phyloP scores from a whole-genome alignment of 768 basidiomycete species.

The Lactarius pseudohatsudake region DNA sequence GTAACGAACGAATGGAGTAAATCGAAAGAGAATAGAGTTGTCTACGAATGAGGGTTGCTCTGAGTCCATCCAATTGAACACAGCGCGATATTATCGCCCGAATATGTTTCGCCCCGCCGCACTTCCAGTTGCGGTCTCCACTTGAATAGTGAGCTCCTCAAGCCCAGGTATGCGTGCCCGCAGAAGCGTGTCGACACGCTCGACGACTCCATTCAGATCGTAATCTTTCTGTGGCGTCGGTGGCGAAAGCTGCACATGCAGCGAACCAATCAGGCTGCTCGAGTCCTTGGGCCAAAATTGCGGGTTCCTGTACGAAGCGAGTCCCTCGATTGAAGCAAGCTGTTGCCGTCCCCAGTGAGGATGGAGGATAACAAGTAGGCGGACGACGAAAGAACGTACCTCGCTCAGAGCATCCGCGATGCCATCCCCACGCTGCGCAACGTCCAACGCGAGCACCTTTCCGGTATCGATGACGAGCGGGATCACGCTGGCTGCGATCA shows the following conservation, averaged over 20 bases:
- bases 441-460: constrained; percentile 80
- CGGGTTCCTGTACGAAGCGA: constrained; percentile 76
- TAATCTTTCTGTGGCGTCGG: constrained; percentile 44
- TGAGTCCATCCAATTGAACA: not conserved
- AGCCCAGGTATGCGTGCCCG: constrained; percentile 74
- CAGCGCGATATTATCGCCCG: constrained; percentile 10
- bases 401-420: constrained; percentile 63
- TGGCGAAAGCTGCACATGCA: constrained; percentile 76
- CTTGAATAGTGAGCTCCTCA: constrained; percentile 88
- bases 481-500: constrained; percentile 94
- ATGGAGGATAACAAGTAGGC: not conserved
- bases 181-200: constrained; percentile 71
- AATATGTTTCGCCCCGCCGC: not conserved
- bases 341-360: constrained; percentile 33
- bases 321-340: constrained; percentile 74
- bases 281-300: constrained; percentile 98
- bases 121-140: constrained; percentile 44
- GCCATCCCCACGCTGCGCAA: constrained; percentile 57
- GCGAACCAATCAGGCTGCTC: constrained; percentile 80
- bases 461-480: constrained; percentile 95
- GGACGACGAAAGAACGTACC: constrained; percentile 41
- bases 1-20: constrained; percentile 26
- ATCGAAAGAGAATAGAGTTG: constrained; percentile 15
- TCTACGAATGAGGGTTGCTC: not conserved
- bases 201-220: constrained; percentile 68